Evolutionary conservation across 495 filamentous ascomycete species (phyloP), one percentile per base, ranked within the genome.

Genomic region (Xylaria palmicola): DNA sequence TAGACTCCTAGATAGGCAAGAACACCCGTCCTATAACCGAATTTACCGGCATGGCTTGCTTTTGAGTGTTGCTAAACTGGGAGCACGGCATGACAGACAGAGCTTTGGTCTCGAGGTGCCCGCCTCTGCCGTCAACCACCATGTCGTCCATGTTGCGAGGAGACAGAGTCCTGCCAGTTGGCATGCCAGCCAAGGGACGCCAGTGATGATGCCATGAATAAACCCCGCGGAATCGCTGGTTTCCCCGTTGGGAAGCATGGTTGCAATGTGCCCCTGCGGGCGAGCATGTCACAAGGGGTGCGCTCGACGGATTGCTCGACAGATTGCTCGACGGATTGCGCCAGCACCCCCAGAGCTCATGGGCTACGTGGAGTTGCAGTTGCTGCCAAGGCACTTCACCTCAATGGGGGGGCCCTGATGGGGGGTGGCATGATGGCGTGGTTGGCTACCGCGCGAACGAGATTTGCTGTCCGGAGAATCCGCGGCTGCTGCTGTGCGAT

Each of bases 371-470:
- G 57, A 52, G 53, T 52, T 52, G 26, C 34, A 29, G 27, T 37
- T 40, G 19, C 36, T 44, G 57, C 57, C 57, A 60, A 60, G 57
- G 43, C 27, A 44, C 51, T 19, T 27, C 24, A 13, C n/a, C n/a
- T n/a, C n/a, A n/a, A n/a, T 19, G 36, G 55, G 17, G 48, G 57
- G 20, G 12, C 0, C 8, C 10, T 10, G 4, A 60, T 30, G 57
- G 47, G 24, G 32, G 50, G 27, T 19, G 43, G 26, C 36, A 51
- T 8, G 12, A 34, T 20, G 37, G 57, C 57, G 36, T 39, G 45
- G 39, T 26, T 32, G 36, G 34, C 57, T 24, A 60, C 32, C 32
- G 44, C 47, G 34, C 47, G 34, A 51, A 43, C 56, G 26, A 40
- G 41, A 17, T n/a, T 50, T 57, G 30, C 7, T 37, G n/a, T n/a